These are phyloP conservation scores for Salix viminalis DNA, from an alignment of 345 rosid genomes.

Conservation along the genomic window DNA sequence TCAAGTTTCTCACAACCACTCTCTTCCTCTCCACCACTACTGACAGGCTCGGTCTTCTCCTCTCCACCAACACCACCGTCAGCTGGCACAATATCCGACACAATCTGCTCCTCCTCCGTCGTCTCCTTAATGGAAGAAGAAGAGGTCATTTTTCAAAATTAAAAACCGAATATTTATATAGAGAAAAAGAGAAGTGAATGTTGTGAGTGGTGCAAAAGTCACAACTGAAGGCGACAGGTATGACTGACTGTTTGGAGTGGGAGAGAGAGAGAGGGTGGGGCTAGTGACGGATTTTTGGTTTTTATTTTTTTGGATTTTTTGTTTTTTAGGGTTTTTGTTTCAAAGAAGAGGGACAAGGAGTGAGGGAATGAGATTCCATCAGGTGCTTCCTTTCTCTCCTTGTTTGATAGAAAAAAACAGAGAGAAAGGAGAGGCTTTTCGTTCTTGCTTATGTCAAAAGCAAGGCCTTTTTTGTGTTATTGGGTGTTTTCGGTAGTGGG, in stretches of 20 bases:
- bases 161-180: constrained; percentile 39
- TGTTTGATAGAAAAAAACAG: neutral
- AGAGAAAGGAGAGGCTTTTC: neutral
- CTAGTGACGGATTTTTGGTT: constrained; percentile 19
- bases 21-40: constrained; percentile 20
- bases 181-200: constrained; percentile 27
- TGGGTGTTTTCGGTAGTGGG: neutral
- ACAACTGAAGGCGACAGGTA: constrained; percentile 91
- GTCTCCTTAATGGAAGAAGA: neutral
- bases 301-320: neutral
- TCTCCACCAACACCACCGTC: neutral
- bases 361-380: neutral
- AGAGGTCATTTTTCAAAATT: constrained; percentile 45
- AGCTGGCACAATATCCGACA: neutral
- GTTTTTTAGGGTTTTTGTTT: constrained; percentile 3
- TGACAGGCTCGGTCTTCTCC: neutral
- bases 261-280: constrained; percentile 52
- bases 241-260: constrained; percentile 42
- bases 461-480: neutral
- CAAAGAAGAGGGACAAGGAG: neutral
- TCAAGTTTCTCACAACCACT: constrained; percentile 31
- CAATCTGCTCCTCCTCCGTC: constrained; percentile 14
- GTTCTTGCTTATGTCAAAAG: neutral
- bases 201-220: constrained; percentile 61
- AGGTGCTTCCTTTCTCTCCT: neutral